Conservation (phyloP, 805 yeast species). For the Saccharomycopsis guyanensis region DNA sequence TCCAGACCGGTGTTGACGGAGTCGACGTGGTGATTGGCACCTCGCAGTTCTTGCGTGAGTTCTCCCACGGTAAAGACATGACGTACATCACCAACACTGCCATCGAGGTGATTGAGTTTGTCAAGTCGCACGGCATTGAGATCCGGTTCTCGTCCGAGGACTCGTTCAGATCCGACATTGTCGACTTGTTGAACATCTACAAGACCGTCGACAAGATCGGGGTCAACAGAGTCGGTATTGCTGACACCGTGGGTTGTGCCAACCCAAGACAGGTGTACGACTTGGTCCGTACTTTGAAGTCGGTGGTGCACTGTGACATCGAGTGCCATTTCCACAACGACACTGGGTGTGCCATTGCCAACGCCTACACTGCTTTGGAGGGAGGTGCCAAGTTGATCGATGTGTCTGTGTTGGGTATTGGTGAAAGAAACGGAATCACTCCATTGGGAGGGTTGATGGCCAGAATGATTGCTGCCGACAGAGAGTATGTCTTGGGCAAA, state of each 20-base stretch:
- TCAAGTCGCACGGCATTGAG: slow-evolving; percentile 93
- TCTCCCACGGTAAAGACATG: slow-evolving; percentile 98
- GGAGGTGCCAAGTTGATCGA: slow-evolving; percentile 95
- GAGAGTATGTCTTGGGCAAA: slow-evolving; percentile 90
- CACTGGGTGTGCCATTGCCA: slow-evolving; percentile 98
- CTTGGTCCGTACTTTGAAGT: slow-evolving; percentile 84
- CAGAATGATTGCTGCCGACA: slow-evolving; percentile 97
- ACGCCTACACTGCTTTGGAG: slow-evolving; percentile 96
- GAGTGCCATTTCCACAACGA: slow-evolving; percentile 99
- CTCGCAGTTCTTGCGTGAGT: slow-evolving; percentile 88
- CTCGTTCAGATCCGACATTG: slow-evolving; percentile 94
- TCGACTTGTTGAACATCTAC: slow-evolving; percentile 89
- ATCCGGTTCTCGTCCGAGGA: slow-evolving; percentile 96
- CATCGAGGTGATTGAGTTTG: slow-evolving; percentile 93
- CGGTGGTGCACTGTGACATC: slow-evolving; percentile 92
- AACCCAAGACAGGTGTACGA: slow-evolving; percentile 99
- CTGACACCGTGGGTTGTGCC: slow-evolving; percentile 98
- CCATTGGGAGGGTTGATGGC: slow-evolving; percentile 98
- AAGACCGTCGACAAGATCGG: slow-evolving; percentile 96
- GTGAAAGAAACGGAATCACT: slow-evolving; percentile 98
- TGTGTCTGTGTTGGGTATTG: slow-evolving; percentile 93
- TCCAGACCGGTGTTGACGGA: slow-evolving; percentile 97
- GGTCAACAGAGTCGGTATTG: slow-evolving; percentile 97
- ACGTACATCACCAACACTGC: slow-evolving; percentile 94
- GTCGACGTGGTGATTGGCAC: slow-evolving; percentile 98